Evolutionary conservation across 192 early-diverging fungal species (phyloP), one percentile per base, ranked within the genome.

Genomic region (Coemansia sp.): DNA sequence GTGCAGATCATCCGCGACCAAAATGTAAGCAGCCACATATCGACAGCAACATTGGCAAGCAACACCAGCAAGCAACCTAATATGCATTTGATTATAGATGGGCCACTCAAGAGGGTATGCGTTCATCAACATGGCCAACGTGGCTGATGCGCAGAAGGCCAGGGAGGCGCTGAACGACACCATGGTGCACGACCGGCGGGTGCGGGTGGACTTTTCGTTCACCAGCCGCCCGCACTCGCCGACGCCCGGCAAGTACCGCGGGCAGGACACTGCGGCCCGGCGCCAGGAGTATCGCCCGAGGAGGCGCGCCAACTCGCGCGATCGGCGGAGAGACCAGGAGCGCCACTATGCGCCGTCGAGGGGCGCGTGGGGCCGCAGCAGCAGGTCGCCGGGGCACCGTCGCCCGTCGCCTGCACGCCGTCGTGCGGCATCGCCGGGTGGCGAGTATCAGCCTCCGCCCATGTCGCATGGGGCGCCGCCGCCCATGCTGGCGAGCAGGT

Each of bases 141-240:
- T 73, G 6, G 62, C 42, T 10, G 74, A 77, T 29, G 79, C 79
- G 8, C 74, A 76, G 51, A 44, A 27, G 33, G 79, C 79, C 16
- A 67, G 79, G 17, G 68, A 70, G 16, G 70, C 70, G 4, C 40
- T 69, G 0, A 65, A 67, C 16, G 71, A 63, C 10, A 73, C 74
- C 2, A 24, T 68, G 31, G 17, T 81, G 51, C 74, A 81, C 41
- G 74, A 81, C 31, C 74, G 79, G 10, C 60, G 62, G n/a, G 74
- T 81, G 39, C 70, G 79, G 1, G 79, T 81, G 31, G 79, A 81
- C 50, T 81, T 59, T 65, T 81, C 79, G 31, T 64, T 81, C 46
- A 81, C 74, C 31, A 73, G 37, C 45, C 62, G 65, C 19, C 57
- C 79, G 29, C 74, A 75, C 37, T 63, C 69, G 10, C 40, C 73